Evolutionary conservation across 352 stramenopile genomes (phyloP).

Genomic region (Thalassiosira mediterranea): DNA sequence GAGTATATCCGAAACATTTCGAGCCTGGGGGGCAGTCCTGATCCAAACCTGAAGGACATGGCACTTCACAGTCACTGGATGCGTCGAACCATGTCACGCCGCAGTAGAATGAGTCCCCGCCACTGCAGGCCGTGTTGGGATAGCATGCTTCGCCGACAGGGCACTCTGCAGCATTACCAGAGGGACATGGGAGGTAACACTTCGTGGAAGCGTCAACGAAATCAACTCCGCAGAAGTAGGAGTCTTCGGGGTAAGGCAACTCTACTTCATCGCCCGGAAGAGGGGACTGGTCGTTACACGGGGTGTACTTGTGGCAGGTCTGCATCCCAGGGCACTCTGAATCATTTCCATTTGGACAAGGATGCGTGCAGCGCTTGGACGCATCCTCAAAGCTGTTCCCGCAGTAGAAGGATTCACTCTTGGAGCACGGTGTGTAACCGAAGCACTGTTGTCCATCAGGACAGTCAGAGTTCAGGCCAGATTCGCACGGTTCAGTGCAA

Average conservation of each 20-base stretch:
- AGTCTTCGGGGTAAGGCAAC: conserved; percentile 37
- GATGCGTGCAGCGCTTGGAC: conserved; percentile 39
- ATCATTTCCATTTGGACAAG: conserved; percentile 53
- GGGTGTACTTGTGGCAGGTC: conserved; percentile 27
- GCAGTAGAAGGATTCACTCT: conserved; percentile 61
- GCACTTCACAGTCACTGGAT: background rate
- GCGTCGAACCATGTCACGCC: conserved; percentile 19
- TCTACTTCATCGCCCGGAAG: background rate
- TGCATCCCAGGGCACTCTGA: conserved; percentile 33
- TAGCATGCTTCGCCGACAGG: conserved; percentile 28
- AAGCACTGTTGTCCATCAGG: conserved; percentile 34
- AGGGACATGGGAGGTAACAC: conserved; percentile 47
- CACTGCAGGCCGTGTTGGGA: conserved; percentile 20
- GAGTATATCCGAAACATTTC: conserved; percentile 58
- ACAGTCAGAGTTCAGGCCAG: conserved; percentile 34
- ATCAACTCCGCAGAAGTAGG: conserved; percentile 55
- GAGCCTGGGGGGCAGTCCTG: conserved; percentile 39
- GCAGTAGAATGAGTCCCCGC: conserved; percentile 16
- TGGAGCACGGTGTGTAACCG: conserved; percentile 56
- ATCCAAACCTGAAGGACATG: conserved; percentile 43
- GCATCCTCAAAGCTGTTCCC: conserved; percentile 56
- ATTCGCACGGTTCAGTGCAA: conserved; percentile 43
- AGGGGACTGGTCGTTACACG: conserved; percentile 10
- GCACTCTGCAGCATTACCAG: conserved; percentile 46
- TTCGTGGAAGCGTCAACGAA: conserved; percentile 57